Evolutionary conservation across 192 early-diverging fungal genomes (phyloP).

Genomic region (Chytriomyces hyalinus): DNA sequence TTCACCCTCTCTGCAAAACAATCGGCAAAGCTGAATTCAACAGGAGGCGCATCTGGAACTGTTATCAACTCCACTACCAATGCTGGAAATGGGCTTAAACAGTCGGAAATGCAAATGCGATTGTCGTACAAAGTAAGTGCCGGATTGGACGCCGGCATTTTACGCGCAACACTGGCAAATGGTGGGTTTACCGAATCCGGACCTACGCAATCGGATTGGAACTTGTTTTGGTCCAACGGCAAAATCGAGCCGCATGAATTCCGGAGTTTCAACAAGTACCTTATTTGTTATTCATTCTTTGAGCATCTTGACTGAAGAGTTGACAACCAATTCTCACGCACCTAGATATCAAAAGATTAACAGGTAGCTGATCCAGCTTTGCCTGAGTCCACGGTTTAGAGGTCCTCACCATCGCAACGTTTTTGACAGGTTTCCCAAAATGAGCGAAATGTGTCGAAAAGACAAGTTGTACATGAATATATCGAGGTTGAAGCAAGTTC

Average conservation of each 20-base stretch:
- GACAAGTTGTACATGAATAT: slow-evolving; percentile 33
- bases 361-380: neutral
- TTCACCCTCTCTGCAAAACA: slow-evolving; percentile 4
- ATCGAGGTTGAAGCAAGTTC: slow-evolving; percentile 29
- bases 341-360: slow-evolving; percentile 31
- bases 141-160: slow-evolving; percentile 12
- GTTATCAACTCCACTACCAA: neutral
- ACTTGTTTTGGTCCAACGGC: slow-evolving; percentile 21
- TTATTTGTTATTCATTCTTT: too few species aligned
- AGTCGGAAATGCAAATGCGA: neutral
- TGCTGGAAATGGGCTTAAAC: neutral
- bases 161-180: slow-evolving; percentile 10
- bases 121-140: slow-evolving; percentile 6
- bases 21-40: neutral
- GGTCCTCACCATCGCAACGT: neutral
- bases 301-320: neutral
- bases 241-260: slow-evolving; percentile 28
- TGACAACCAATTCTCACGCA: neutral
- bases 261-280: neutral
- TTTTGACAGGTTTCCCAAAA: slow-evolving; percentile 30
- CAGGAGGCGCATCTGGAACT: neutral
- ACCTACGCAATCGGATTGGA: slow-evolving; percentile 9
- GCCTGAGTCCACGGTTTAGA: too few species aligned
- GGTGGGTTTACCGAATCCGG: slow-evolving; percentile 20
- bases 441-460: slow-evolving; percentile 34